Conservation (phyloP, 306 rosid species). For the Castanea mollissima region DNA sequence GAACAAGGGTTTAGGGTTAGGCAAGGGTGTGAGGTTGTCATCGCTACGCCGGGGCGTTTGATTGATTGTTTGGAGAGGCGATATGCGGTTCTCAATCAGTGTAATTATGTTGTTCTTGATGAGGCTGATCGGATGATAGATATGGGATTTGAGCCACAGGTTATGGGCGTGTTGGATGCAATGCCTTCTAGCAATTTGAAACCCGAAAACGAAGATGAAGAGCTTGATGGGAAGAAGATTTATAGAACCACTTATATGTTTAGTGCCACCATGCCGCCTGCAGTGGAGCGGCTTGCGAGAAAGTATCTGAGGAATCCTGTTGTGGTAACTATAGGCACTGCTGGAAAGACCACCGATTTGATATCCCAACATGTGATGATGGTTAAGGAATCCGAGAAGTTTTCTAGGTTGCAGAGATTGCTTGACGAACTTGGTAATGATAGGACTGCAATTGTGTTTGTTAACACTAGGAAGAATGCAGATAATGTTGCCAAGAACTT, state of each 20-base stretch:
- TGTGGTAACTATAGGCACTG: conserved; percentile 86
- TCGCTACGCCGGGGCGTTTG: conserved; percentile 91
- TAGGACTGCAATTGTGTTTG: conserved; percentile 57
- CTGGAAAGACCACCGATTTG: conserved; percentile 81
- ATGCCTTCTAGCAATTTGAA: conserved; percentile 94
- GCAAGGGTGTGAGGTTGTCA: conserved; percentile 89
- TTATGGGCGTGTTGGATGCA: conserved; percentile 85
- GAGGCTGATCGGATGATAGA: conserved; percentile 98
- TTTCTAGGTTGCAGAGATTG: conserved; percentile 36
- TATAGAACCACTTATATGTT: conserved; percentile 93
- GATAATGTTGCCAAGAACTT: conserved; percentile 46
- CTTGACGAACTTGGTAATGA: conserved; percentile 57
- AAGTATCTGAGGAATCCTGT: conserved; percentile 88
- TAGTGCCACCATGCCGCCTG: conserved; percentile 92
- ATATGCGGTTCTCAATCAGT: conserved; percentile 81
- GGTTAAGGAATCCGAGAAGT: conserved; percentile 52
- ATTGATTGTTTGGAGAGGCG: conserved; percentile 88
- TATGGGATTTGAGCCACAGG: conserved; percentile 95
- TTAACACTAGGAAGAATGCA: conserved; percentile 55
- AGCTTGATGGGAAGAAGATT: conserved; percentile 83
- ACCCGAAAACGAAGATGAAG: conserved; percentile 89
- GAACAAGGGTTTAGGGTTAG: conserved; percentile 88
- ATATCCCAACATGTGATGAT: conserved; percentile 75
- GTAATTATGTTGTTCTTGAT: conserved; percentile 92
- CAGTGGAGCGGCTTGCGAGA: conserved; percentile 85